Base-by-base conservation (phyloP, 2,329 filamentous ascomycete species). In the Sporothrix pseudoabietina region DNA sequence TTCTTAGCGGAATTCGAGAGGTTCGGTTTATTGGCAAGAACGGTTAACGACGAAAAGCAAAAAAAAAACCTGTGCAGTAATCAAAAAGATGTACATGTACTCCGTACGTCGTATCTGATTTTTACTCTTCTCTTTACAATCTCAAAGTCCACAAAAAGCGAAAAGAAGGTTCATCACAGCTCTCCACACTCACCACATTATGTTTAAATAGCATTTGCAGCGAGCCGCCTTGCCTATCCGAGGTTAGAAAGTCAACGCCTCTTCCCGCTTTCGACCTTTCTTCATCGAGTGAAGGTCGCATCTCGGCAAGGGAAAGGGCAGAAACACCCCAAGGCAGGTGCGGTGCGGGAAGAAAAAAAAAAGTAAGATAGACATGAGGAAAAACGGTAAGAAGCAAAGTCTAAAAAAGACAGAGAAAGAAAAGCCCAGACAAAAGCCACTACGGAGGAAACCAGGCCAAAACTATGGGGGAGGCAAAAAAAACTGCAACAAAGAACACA, bases 221-320 rank as follows among this genome's bases (percentile, higher is more conserved):
- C 4, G 35, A 35, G 63, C 59, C 68, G 71, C 75, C 72, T 74
- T 75, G 30, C 74, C 75, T 72, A 71, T 76, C 74, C 74, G 61
- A 73, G 74, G 73, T 71, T 76, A 76, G 74, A 73, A 26, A 47
- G 61, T 47, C 35, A 71, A 63, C 74, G 72, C 75, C 71, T 73
- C 75, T 76, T 73, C 74, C 75, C 75, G 74, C 73, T 72, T 74
- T 57, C 55, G 71, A 73, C 75, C 74, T 74, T 75, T 74, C 75
- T 76, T 68, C 73, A 75, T 76, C 71, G 74, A 75, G 75, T 71
- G 74, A 76, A 76, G 69, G 74, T 68, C 44, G 61, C 32, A 71
- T 73, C 44, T 49, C 71, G 70, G 73, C 73, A 69, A 41, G 54
- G 47, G n/a, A 66, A 65, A 72, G 44, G 59, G 16, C 35, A 65